Percentiles rank a stretch among this genome's conserved stretches.
Conservation (phyloP, 2,329 filamentous ascomycete species). For the Cryphonectria naterciae region DNA sequence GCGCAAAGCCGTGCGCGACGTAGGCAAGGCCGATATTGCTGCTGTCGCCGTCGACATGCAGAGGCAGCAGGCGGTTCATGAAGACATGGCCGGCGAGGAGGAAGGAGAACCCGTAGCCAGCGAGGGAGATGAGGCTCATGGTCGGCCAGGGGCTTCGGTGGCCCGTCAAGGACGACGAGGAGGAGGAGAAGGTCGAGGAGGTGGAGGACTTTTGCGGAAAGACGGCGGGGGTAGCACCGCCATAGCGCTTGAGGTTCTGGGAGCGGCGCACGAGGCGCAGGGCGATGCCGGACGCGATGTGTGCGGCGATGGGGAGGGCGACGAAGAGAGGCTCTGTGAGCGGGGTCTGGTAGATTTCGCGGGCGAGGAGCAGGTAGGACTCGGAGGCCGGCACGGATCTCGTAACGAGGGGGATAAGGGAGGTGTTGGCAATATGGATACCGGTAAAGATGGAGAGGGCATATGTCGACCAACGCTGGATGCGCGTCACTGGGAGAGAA, state of each 20-base stretch:
- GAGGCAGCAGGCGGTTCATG: constrained; percentile 76
- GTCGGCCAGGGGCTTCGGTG: constrained; percentile 62
- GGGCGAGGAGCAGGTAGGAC: constrained; percentile 84
- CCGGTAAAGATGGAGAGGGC: constrained; percentile 76
- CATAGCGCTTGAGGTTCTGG: constrained; percentile 75
- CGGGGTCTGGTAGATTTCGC: constrained; percentile 88
- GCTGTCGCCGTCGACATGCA: constrained; percentile 79
- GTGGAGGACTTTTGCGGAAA: constrained; percentile 42
- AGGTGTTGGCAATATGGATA: constrained; percentile 81
- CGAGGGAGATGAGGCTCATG: constrained; percentile 69
- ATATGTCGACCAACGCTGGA: constrained; percentile 90
- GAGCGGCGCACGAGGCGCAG: constrained; percentile 75
- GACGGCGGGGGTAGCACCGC: constrained; percentile 65
- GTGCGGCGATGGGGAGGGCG: constrained; percentile 71
- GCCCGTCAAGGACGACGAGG: constrained; percentile 33
- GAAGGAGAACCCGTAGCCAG: constrained; percentile 72
- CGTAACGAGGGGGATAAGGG: constrained; percentile 76
- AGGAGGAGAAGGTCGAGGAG: constrained; percentile 39
- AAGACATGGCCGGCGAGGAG: constrained; percentile 73
- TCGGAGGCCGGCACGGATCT: constrained; percentile 76
- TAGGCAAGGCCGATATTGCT: constrained; percentile 85
- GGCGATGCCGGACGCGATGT: constrained; percentile 76
- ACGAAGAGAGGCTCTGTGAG: constrained; percentile 81
- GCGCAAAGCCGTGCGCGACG: constrained; percentile 82
- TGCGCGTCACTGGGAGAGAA: constrained; percentile 58